phyloP scores from a whole-genome alignment of 495 filamentous ascomycete genomes.

The Tetracladium setigerum region DNA sequence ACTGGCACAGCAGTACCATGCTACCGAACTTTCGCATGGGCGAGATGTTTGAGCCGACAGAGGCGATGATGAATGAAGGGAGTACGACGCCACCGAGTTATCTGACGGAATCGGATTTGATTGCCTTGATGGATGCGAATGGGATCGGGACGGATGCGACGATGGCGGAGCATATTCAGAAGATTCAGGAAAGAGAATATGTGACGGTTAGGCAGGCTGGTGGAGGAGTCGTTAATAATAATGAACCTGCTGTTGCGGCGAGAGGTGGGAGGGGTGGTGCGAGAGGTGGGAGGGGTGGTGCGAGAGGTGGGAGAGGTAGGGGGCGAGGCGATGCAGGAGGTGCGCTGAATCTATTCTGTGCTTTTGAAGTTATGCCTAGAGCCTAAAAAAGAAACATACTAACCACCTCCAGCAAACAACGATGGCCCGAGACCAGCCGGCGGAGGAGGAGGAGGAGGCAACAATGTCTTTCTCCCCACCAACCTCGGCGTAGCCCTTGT shows the following conservation, averaged over 20 bases:
- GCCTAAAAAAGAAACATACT: slow-evolving; percentile 7
- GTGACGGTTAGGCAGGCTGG: slow-evolving; percentile 55
- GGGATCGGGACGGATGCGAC: slow-evolving; percentile 98
- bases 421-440: slow-evolving; percentile 6
- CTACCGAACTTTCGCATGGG: slow-evolving; percentile 70
- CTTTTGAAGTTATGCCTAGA: slow-evolving; percentile 15
- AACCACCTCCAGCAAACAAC: too few species aligned
- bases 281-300: slow-evolving; percentile 38
- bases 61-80: slow-evolving; percentile 82
- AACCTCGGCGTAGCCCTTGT: slow-evolving; percentile 84
- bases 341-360: slow-evolving; percentile 3
- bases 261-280: slow-evolving; percentile 32
- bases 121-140: slow-evolving; percentile 96
- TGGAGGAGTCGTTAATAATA: slow-evolving; percentile 26
- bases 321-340: slow-evolving; percentile 50
- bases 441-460: slow-evolving; percentile 41
- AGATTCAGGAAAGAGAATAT: slow-evolving; percentile 85
- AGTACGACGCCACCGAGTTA: slow-evolving; percentile 79
- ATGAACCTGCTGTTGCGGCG: slow-evolving; percentile 26
- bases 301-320: slow-evolving; percentile 24
- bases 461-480: slow-evolving; percentile 86
- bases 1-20: slow-evolving; percentile 81
- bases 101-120: slow-evolving; percentile 93
- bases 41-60: slow-evolving; percentile 80
- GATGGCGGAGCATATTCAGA: slow-evolving; percentile 97